phyloP scores from a whole-genome alignment of 768 basidiomycete species.

The Suillus tomentosus region DNA sequence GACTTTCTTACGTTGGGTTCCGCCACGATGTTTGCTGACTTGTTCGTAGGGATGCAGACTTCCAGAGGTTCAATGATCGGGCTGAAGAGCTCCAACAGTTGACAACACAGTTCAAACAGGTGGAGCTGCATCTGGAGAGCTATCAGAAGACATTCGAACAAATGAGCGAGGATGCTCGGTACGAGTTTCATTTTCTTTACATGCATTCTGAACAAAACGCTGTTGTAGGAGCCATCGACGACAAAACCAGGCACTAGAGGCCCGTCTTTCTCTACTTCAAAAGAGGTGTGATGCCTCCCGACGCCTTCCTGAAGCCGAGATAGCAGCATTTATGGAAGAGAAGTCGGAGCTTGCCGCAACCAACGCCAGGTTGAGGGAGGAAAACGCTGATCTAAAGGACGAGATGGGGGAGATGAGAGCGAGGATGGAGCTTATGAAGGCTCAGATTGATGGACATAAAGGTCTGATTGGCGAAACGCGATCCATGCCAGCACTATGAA shows the following conservation, averaged over 20 bases:
- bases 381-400: slow-evolving; percentile 56
- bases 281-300: slow-evolving; percentile 42
- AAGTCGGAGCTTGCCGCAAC: slow-evolving; percentile 46
- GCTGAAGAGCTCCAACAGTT: slow-evolving; percentile 59
- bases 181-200: slow-evolving; percentile 19
- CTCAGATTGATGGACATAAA: slow-evolving; percentile 50
- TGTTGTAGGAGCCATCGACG: slow-evolving; percentile 52
- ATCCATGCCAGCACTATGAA: slow-evolving; percentile 35
- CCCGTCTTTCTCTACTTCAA: slow-evolving; percentile 49
- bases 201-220: slow-evolving; percentile 5
- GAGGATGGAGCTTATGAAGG: slow-evolving; percentile 69
- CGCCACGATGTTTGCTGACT: slow-evolving; percentile 14
- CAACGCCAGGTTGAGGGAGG: slow-evolving; percentile 57
- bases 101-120: slow-evolving; percentile 60
- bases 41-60: slow-evolving; percentile 67
- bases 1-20: slow-evolving; percentile 9
- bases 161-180: slow-evolving; percentile 65
- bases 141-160: slow-evolving; percentile 53
- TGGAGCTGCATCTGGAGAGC: slow-evolving; percentile 64
- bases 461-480: slow-evolving; percentile 50
- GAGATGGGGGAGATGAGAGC: slow-evolving; percentile 68
- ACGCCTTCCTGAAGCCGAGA: slow-evolving; percentile 40
- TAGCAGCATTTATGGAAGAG: slow-evolving; percentile 48
- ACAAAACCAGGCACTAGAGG: slow-evolving; percentile 64
- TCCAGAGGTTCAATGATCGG: slow-evolving; percentile 66